These are phyloP conservation scores for Misopates orontium DNA, from an alignment of 257 asterid species.

Conservation along the genomic window DNA sequence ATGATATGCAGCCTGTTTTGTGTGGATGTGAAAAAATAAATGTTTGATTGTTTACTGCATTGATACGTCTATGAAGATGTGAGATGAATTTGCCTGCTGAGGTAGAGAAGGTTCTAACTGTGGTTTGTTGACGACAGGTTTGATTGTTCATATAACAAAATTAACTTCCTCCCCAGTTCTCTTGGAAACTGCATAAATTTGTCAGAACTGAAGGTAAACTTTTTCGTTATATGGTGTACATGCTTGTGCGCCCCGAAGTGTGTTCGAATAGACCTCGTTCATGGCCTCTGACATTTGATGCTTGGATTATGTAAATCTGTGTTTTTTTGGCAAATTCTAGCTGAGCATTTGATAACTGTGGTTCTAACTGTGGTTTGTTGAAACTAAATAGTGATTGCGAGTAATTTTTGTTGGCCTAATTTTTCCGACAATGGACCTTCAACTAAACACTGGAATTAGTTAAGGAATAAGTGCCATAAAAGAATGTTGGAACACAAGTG, in stretches of 20 bases:
- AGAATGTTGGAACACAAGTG: too few relatives aligned
- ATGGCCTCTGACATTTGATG: background rate
- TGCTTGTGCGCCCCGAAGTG: constrained; percentile 7
- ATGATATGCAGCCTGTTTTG: constrained; percentile 19
- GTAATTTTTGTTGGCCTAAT: too few relatives aligned
- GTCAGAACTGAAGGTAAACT: constrained; percentile 76
- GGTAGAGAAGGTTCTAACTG: constrained; percentile 16
- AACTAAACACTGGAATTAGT: too few relatives aligned
- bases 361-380: constrained; percentile 7
- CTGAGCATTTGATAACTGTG: background rate
- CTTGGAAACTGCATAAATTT: constrained; percentile 68
- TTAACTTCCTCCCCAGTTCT: constrained; percentile 70
- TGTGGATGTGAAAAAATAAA: background rate
- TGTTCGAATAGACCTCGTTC: background rate
- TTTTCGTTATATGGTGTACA: constrained; percentile 1
- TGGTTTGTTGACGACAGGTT: constrained; percentile 52
- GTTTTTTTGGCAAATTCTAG: constrained; percentile 7
- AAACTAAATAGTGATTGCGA: background rate
- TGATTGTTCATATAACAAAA: constrained; percentile 85
- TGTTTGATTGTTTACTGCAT: constrained; percentile 1
- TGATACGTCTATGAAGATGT: constrained; percentile 17
- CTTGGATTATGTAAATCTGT: background rate
- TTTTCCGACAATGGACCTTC: too few relatives aligned
- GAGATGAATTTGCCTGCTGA: constrained; percentile 26
- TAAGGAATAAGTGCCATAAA: too few relatives aligned